A percentile compares a stretch with the other conserved stretches of the same genome.
phyloP scores from a whole-genome alignment of 345 rosid genomes.

The Brassica carinata region DNA sequence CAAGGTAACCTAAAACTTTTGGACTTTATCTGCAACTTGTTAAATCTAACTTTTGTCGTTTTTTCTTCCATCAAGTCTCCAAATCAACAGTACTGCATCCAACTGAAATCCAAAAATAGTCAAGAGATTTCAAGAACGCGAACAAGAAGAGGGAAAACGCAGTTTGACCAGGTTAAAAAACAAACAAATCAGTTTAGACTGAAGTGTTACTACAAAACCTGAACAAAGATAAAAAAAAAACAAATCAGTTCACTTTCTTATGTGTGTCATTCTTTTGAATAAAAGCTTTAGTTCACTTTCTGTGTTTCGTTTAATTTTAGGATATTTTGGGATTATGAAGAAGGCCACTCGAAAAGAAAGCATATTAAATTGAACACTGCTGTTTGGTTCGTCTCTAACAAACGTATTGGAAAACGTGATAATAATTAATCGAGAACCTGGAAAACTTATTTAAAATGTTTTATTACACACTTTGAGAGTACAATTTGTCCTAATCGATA shows the following conservation, averaged over 20 bases:
- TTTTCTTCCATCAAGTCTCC: slow-evolving; percentile 57
- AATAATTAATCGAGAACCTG: slow-evolving; percentile 4
- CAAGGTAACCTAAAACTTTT: slow-evolving; percentile 51
- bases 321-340: neutral
- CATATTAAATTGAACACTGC: slow-evolving; percentile 13
- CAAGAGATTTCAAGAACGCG: neutral
- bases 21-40: neutral
- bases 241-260: neutral
- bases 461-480: neutral
- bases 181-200: too few relatives aligned
- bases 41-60: neutral
- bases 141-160: neutral
- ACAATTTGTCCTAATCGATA: slow-evolving; percentile 21
- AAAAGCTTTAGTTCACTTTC: too few relatives aligned
- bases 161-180: neutral
- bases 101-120: slow-evolving; percentile 69
- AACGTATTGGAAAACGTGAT: slow-evolving; percentile 28
- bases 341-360: slow-evolving; percentile 9
- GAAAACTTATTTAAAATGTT: slow-evolving; percentile 29
- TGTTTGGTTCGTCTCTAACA: slow-evolving; percentile 29
- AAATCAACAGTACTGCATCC: slow-evolving; percentile 90
- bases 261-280: too few relatives aligned
- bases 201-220: neutral
- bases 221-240: neutral
- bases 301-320: too few relatives aligned